Conservation (phyloP, 371 early-diverging fungal species). For the Umbelopsis sp. region DNA sequence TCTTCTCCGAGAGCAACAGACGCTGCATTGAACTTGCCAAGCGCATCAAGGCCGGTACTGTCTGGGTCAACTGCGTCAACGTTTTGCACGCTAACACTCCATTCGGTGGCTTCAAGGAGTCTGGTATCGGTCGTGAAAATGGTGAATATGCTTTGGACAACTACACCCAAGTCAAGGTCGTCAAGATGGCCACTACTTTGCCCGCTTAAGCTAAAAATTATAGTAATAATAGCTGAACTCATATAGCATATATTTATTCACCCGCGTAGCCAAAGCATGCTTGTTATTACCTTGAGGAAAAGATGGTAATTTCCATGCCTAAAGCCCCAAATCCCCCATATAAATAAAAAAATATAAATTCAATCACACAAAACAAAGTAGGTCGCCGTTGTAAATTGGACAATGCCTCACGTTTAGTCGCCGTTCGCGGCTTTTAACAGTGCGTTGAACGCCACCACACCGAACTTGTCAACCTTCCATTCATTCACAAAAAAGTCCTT, state of each 20-base stretch:
- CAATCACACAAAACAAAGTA: too few relatives aligned
- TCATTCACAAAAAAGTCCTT: too few relatives aligned
- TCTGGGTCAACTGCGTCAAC: slow-evolving; percentile 58
- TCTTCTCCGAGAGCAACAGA: slow-evolving; percentile 75
- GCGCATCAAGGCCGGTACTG: slow-evolving; percentile 64
- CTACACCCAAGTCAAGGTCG: slow-evolving; percentile 52
- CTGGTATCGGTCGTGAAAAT: slow-evolving; percentile 82
- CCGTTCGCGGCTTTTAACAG: too few relatives aligned
- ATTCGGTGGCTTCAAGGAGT: slow-evolving; percentile 88
- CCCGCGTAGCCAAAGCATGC: too few relatives aligned
- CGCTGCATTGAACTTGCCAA: slow-evolving; percentile 71
- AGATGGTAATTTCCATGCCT: too few relatives aligned
- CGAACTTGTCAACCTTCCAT: too few relatives aligned
- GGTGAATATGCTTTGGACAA: slow-evolving; percentile 77
- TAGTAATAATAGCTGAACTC: neutral
- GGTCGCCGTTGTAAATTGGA: too few relatives aligned
- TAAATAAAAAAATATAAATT: too few relatives aligned
- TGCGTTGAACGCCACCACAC: too few relatives aligned
- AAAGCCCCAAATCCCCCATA: too few relatives aligned
- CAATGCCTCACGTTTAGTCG: too few relatives aligned
- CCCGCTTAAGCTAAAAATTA: neutral
- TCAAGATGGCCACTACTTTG: slow-evolving; percentile 17
- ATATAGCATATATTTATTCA: neutral
- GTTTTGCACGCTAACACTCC: slow-evolving; percentile 50
- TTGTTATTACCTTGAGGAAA: too few relatives aligned